phyloP scores from a whole-genome alignment of 768 basidiomycete species.

The Rhizopogon rudus region DNA sequence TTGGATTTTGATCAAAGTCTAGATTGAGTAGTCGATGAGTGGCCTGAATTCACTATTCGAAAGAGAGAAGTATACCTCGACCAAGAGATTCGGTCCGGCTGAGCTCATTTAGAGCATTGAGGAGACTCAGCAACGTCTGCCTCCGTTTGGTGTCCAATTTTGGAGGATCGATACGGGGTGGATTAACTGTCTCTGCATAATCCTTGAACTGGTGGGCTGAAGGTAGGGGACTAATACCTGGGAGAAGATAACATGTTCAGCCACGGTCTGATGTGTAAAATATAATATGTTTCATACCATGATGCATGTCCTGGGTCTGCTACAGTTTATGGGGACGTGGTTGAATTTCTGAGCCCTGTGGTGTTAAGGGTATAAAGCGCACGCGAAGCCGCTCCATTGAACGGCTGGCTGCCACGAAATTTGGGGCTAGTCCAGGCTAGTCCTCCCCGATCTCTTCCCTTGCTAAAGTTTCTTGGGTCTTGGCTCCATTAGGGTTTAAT shows the following conservation, averaged over 20 bases:
- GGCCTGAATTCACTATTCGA: not conserved
- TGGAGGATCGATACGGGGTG: conserved; percentile 1
- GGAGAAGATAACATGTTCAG: not conserved
- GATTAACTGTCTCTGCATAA: not conserved
- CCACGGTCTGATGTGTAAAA: not conserved
- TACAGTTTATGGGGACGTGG: not conserved
- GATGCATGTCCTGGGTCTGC: not conserved
- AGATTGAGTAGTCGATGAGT: not conserved
- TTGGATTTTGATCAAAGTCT: conserved; percentile 38
- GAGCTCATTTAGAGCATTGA: conserved; percentile 35
- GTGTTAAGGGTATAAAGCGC: not conserved
- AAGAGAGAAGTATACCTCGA: conserved; percentile 5
- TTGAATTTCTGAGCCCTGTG: not conserved
- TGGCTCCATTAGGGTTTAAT: too few relatives aligned
- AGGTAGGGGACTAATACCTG: conserved; percentile 1
- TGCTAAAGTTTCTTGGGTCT: too few relatives aligned
- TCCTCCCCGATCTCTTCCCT: too few relatives aligned
- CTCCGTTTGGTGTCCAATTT: conserved; percentile 20
- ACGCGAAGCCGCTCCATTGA: not conserved
- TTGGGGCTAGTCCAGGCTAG: too few relatives aligned
- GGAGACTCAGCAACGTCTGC: conserved; percentile 32
- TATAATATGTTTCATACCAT: not conserved
- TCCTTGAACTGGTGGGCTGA: not conserved
- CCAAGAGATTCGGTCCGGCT: conserved; percentile 30
- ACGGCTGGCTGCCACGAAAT: not conserved